Base-by-base conservation (phyloP, 1,139 yeast genomes). In the Blastobotrys ciferrii region DNA sequence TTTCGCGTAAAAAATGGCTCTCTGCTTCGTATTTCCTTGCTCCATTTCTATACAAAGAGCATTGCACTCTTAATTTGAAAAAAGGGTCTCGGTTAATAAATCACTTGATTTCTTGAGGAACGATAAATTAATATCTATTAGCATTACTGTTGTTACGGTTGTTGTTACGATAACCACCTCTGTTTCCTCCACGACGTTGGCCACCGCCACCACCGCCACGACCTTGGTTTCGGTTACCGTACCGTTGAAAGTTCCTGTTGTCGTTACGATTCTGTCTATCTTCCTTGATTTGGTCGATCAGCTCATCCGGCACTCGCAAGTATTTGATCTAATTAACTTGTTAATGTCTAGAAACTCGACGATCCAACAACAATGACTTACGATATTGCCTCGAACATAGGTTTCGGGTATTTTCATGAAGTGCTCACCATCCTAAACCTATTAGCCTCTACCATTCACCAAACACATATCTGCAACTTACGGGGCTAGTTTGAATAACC, bases 331-430 rank as follows among this genome's bases (percentile, higher is more conserved):
- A 52, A 12, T 13, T 19, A 6, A 7, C n/a, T 37, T 17, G 47
- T 30, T 30, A 18, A 20, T 19, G 18, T 15, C 9, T 2, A 5
- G 25, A 7, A 19, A 6, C 14, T 11, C 19, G 14, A 2, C 14
- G 33, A 14, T 20, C 11, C 15, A 15, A 49, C n/a, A n/a, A n/a
- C n/a, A n/a, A n/a, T n/a, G n/a, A n/a, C 65, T 47, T 52, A 64
- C 64, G 59, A 86, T 91, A 57, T 80, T 85, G 39, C 98, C 98
- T 61, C 92, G 81, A 43, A 94, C 79, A 62, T 89, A 92, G 51
- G 86, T 77, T 61, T 89, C 96, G 2, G 85, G 81, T 41, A 86
- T 70, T 63, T 84, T 82, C 51, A 77, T 70, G 63, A 87, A 85
- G 38, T 73, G 72, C 48, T 82, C 84, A 13, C 88, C 94, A 56